Percentiles rank a stretch among this genome's conserved stretches.
phyloP scores from a whole-genome alignment of 1,284 basidiomycete species.

The Inonotus hispidus region DNA sequence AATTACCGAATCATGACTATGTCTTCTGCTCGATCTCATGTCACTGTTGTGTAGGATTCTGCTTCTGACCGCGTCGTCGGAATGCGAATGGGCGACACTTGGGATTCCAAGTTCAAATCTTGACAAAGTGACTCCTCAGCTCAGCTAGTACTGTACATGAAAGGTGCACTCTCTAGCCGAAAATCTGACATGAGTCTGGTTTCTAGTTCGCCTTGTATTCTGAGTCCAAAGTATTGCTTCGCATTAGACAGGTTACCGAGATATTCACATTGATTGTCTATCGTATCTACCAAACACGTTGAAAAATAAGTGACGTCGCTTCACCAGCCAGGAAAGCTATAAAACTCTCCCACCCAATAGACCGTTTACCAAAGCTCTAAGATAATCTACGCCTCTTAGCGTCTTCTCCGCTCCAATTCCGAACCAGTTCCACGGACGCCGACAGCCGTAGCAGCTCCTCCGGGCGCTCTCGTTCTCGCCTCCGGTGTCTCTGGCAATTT shows the following conservation, averaged over 20 bases:
- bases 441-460: constrained; percentile 26
- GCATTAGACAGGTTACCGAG: background rate
- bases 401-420: background rate
- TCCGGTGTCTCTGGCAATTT: constrained; percentile 20
- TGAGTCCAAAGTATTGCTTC: background rate
- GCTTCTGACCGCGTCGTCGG: no score
- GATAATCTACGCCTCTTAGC: background rate
- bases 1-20: no score
- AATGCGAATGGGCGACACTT: no score
- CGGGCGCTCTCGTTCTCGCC: constrained; percentile 14
- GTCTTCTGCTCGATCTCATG: no score
- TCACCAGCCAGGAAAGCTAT: background rate
- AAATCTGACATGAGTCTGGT: no score
- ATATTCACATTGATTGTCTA: background rate
- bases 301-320: background rate
- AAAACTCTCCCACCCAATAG: background rate
- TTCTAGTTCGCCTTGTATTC: no score
- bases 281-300: background rate
- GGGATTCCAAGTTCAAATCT: no score
- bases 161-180: no score
- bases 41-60: no score
- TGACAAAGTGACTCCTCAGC: no score
- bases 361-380: background rate
- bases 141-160: no score
- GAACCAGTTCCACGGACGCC: background rate